phyloP scores from a whole-genome alignment of 164 flowering plant genomes.

The Kalanchoe fedtschenkoi region DNA sequence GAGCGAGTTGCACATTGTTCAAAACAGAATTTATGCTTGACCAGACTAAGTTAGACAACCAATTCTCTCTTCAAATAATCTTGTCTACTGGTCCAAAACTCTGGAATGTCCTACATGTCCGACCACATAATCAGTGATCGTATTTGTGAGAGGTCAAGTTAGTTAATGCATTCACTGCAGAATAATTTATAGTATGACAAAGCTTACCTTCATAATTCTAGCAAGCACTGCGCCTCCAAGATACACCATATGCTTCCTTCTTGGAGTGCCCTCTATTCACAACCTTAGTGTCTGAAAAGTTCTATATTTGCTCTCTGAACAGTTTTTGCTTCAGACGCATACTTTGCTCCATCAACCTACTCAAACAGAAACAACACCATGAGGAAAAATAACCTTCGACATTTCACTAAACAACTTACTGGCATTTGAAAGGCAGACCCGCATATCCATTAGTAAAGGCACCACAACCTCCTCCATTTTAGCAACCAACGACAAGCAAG shows the following conservation, averaged over 20 bases:
- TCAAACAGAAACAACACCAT: too few relatives aligned
- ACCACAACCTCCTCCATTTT: too few relatives aligned
- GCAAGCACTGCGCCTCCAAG: slow-evolving; percentile 99
- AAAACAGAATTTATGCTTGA: slow-evolving; percentile 30
- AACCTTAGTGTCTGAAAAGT: slow-evolving; percentile 81
- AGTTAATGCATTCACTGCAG: too few relatives aligned
- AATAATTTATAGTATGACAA: too few relatives aligned
- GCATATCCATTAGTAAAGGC: too few relatives aligned
- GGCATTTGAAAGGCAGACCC: too few relatives aligned
- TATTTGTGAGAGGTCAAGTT: background rate
- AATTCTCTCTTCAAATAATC: slow-evolving; percentile 83
- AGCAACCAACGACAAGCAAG: too few relatives aligned
- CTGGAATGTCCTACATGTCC: slow-evolving; percentile 80
- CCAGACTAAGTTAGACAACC: slow-evolving; percentile 81
- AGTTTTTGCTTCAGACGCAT: too few relatives aligned
- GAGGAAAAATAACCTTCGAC: too few relatives aligned
- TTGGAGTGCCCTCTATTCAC: slow-evolving; percentile 89
- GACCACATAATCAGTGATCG: background rate
- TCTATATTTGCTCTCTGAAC: too few relatives aligned
- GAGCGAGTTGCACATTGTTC: background rate
- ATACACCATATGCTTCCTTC: slow-evolving; percentile 97
- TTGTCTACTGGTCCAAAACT: slow-evolving; percentile 86
- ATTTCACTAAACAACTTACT: too few relatives aligned
- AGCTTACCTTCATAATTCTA: slow-evolving; percentile 96
- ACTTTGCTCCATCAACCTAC: too few relatives aligned